A percentile compares a stretch with the other conserved stretches of the same genome.
Conservation (phyloP, 1,284 basidiomycete species). For the Cutaneotrichosporon dermatis region DNA sequence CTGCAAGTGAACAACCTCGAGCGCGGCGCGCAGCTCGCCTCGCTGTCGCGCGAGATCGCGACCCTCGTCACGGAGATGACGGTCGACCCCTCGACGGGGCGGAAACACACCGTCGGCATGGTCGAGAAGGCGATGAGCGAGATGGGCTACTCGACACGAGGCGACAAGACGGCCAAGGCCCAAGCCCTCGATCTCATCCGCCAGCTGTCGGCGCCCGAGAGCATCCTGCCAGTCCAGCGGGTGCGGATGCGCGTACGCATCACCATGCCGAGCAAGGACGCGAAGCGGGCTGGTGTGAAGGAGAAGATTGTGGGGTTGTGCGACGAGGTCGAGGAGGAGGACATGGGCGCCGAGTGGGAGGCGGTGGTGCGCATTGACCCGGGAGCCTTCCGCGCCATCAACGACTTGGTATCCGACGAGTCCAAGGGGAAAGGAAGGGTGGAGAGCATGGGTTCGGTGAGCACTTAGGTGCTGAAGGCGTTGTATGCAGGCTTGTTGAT, state of each 20-base stretch:
- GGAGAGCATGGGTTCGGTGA: slow-evolving; percentile 58
- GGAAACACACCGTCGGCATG: slow-evolving; percentile 89
- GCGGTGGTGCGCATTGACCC: slow-evolving; percentile 86
- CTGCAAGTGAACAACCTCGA: slow-evolving; percentile 97
- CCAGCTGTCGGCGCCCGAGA: slow-evolving; percentile 59
- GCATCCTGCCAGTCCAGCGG: slow-evolving; percentile 79
- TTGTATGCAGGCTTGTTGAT: too few species aligned
- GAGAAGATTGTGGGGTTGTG: slow-evolving; percentile 68
- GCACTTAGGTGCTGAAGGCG: neutral
- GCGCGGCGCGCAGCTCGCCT: slow-evolving; percentile 78
- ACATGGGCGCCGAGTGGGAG: slow-evolving; percentile 76
- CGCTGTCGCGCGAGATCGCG: slow-evolving; percentile 85
- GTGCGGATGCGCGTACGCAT: slow-evolving; percentile 89
- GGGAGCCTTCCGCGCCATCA: slow-evolving; percentile 79
- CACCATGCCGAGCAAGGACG: slow-evolving; percentile 69
- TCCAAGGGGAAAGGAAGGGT: slow-evolving; percentile 76
- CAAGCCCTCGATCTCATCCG: slow-evolving; percentile 93
- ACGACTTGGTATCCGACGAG: slow-evolving; percentile 80
- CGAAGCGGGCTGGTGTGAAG: slow-evolving; percentile 58
- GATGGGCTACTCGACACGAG: slow-evolving; percentile 84
- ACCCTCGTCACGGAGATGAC: slow-evolving; percentile 92
- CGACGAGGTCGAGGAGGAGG: slow-evolving; percentile 81
- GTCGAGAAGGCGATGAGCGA: slow-evolving; percentile 98
- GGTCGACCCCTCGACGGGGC: slow-evolving; percentile 83
- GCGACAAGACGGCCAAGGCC: slow-evolving; percentile 84